These are phyloP conservation scores for Cudoniella acicularis DNA, from an alignment of 495 filamentous ascomycete species.

Conservation along the genomic window DNA sequence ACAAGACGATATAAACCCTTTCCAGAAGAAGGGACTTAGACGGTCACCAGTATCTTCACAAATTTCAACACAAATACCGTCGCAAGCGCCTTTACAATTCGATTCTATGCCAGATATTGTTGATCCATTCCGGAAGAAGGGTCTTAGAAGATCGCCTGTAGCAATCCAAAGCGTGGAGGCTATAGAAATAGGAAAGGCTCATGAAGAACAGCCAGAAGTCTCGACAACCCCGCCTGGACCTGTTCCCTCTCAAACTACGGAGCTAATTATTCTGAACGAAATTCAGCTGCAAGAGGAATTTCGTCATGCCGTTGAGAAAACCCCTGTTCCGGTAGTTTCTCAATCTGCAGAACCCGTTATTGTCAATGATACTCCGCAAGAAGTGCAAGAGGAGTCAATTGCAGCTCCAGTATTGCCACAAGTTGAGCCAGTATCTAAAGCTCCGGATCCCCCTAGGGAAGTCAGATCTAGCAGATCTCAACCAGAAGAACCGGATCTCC, in stretches of 20 bases:
- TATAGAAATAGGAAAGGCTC: neutral
- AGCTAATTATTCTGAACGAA: neutral
- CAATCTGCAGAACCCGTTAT: neutral
- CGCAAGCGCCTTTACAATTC: too few species aligned
- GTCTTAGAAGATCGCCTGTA: slow-evolving; percentile 3
- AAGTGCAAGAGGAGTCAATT: neutral
- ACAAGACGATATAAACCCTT: slow-evolving; percentile 17
- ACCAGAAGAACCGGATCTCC: slow-evolving; percentile 58
- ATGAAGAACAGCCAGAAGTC: neutral
- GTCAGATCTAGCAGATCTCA: neutral
- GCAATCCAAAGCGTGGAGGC: neutral
- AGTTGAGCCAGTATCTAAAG: neutral
- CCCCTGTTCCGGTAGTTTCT: neutral
- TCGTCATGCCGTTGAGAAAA: neutral
- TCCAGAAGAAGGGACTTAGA: slow-evolving; percentile 22
- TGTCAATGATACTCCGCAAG: neutral
- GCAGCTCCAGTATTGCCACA: neutral
- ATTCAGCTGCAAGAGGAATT: neutral
- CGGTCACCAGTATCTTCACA: slow-evolving; percentile 12
- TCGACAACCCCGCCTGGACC: slow-evolving; percentile 5
- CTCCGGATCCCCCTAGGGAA: neutral
- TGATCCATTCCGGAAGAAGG: slow-evolving; percentile 18
- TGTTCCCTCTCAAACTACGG: neutral
- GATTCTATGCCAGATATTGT: too few species aligned
- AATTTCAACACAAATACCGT: too few species aligned